Base-by-base conservation (phyloP, 306 rosid genomes). In the Vicia villosa region DNA sequence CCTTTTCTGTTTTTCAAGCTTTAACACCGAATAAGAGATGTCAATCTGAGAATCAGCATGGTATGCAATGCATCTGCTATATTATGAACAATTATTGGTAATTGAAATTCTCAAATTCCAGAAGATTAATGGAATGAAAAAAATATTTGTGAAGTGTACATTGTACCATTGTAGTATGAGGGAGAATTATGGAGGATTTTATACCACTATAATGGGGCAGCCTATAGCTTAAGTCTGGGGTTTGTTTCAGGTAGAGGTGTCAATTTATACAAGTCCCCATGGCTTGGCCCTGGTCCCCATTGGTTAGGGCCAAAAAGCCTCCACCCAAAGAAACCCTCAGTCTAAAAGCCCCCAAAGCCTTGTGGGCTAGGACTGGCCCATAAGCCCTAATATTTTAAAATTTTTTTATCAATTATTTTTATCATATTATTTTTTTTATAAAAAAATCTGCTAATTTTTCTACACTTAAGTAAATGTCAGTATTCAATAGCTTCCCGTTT, bases 211-310 rank as follows among this genome's bases (percentile, higher is more conserved):
- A 24, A 70, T 42, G 17, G 58, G 34, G 47, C 8, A 45, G 17
- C 49, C 24, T 71, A 13, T 71, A 19, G 12, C 76, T 46, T 19
- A 45, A 45, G 40, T 20, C 16, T 59, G 68, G 38, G 45, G 59
- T 70, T 70, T 28, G 37, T 70, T 28, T 57, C 19, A 45, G 41
- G 22, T 34, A 34, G 38, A 34, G 38, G 10, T 34, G 38, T 34
- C 38, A 34, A 34, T 7, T 34, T 34, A 34, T 34, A 1, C 8
- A 7, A 34, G 38, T 34, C 38, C 38, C 38, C 38, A 34, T 34
- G 8, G 37, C 37, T 32, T 32, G 37, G 8, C 37, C 37, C 37
- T 32, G 37, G 37, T 32, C 8, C 37, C 37, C 8, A 32, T 32
- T 32, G 37, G 37, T 6, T 32, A 32, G 37, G 37, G 37, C 37